Base-by-base conservation (phyloP, 352 stramenopile genomes). In the Phytophthora sp. region DNA sequence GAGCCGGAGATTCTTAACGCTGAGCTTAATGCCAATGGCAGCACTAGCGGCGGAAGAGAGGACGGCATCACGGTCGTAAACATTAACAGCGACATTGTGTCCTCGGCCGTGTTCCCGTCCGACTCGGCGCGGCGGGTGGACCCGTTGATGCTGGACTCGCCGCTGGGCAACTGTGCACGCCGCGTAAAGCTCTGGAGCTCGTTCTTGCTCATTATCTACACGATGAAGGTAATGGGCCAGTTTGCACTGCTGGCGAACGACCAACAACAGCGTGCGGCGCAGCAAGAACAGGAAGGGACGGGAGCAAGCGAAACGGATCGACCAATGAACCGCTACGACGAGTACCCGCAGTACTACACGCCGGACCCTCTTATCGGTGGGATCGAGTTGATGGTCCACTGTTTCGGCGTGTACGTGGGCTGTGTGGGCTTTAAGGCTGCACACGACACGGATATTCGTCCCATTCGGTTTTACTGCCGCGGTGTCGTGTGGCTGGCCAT, bases 221-320 rank as follows among this genome's bases (percentile, higher is more conserved):
- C 87, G 3, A 95, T 95, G 87, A 95, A 95, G 54, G 83, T 94
- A 24, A 93, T 95, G 81, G 84, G 85, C 2, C 84, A 94, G 42
- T 93, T 94, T 62, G 87, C 87, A 34, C 52, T 94, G 38, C 69
- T 95, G 10, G 85, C 87, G 5, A 93, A 94, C 59, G 82, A 92
- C 34, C 85, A 94, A 53, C 83, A 92, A 24, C 74, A 84, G 31
- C 78, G 80, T 17, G 71, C 59, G 6, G 66, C 76, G 2, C 56
- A 77, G 35, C 56, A 74, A 17, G 63, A 54, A 49, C 63, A 65
- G 27, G 74, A 67, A 67, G 62, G 58, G 55, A 38, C 53, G 1
- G 70, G 61, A 2, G 54, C 54, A 2, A 77, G 69, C 28, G 58
- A 72, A 15, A 72, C 77, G 4, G 64, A 74, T 20, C 64, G 34